Evolutionary conservation across 768 basidiomycete species (phyloP).

Genomic region (Serendipita vermifera): DNA sequence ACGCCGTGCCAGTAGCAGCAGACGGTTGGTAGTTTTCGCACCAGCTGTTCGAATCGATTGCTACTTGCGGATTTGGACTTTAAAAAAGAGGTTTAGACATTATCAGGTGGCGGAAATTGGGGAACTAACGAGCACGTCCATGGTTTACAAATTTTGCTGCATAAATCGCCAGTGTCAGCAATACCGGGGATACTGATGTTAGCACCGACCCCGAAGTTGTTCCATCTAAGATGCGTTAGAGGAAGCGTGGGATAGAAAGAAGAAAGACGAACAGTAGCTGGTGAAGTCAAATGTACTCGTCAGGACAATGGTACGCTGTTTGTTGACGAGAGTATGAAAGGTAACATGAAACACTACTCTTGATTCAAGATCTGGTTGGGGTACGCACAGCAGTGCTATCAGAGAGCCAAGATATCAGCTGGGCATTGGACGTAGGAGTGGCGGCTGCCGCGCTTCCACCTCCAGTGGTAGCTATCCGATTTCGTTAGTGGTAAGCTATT

Average conservation of each 20-base stretch:
- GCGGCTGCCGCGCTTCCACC: slow-evolving; percentile 9
- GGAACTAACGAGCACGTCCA: slow-evolving; percentile 11
- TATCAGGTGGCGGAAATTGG: background rate
- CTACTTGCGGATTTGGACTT: slow-evolving; percentile 6
- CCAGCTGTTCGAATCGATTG: slow-evolving; percentile 10
- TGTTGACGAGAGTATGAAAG: background rate
- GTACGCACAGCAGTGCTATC: slow-evolving; percentile 5
- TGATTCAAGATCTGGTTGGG: no score
- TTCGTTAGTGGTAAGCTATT: background rate
- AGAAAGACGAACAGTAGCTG: background rate
- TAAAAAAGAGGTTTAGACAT: background rate
- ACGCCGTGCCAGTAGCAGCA: background rate
- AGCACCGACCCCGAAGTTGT: background rate
- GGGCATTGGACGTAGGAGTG: slow-evolving; percentile 8
- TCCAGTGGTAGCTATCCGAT: slow-evolving; percentile 9
- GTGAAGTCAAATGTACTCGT: slow-evolving; percentile 10
- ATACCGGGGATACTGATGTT: background rate
- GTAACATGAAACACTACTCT: background rate
- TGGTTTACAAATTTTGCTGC: slow-evolving; percentile 9
- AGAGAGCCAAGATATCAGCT: slow-evolving; percentile 6
- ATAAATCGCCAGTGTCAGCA: background rate
- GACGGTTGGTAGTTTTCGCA: slow-evolving; percentile 8
- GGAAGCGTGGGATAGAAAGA: background rate
- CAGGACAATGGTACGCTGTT: background rate
- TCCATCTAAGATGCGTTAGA: background rate